Conservation (phyloP, 1,284 basidiomycete species). For the Mycena sp. region DNA sequence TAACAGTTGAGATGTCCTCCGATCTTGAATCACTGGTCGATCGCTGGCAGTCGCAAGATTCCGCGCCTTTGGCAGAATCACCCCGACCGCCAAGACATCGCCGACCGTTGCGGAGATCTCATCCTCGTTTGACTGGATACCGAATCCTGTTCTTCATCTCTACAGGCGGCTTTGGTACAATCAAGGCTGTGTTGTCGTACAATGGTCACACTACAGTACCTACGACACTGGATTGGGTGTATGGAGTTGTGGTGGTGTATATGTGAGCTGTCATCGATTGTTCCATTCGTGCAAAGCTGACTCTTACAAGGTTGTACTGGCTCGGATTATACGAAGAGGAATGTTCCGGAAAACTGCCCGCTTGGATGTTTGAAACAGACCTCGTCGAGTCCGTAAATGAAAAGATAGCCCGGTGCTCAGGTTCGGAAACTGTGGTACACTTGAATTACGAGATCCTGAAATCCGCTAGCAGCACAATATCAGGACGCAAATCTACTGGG, state of each 20-base stretch:
- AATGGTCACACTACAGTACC: constrained; percentile 38
- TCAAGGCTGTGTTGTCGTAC: constrained; percentile 40
- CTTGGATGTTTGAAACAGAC: constrained; percentile 17
- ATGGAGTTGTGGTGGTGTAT: constrained; percentile 38
- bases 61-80: too few relatives aligned
- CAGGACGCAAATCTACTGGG: background rate
- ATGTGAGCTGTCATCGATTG: background rate
- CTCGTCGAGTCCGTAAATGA: background rate
- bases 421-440: background rate
- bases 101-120: background rate
- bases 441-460: background rate
- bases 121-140: constrained; percentile 15
- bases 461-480: background rate
- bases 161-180: constrained; percentile 38
- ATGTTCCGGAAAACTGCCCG: background rate
- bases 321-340: constrained; percentile 19
- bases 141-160: constrained; percentile 36
- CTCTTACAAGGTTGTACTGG: constrained; percentile 11
- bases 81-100: background rate
- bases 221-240: constrained; percentile 42
- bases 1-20: background rate
- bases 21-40: background rate
- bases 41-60: background rate
- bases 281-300: background rate
- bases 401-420: background rate